Percentiles rank a stretch among this genome's conserved stretches.
Evolutionary conservation across 2,329 filamentous ascomycete species (phyloP).

Genomic region (Talaromyces amestolkiae): DNA sequence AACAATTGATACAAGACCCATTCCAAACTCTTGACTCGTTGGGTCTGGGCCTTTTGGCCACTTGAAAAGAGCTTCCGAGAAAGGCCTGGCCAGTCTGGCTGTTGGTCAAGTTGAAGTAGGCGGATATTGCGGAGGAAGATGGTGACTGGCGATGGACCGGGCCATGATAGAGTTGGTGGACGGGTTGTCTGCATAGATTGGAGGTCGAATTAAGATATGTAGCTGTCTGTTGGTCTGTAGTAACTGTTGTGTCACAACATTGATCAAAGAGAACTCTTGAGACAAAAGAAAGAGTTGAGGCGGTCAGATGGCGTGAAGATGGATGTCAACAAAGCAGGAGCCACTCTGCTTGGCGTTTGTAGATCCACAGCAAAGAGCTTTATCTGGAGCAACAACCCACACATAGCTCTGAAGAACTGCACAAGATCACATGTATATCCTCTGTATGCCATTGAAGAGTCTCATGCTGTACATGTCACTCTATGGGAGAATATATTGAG

Average conservation of each 20-base stretch:
- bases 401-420: neutral
- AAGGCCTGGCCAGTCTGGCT: slow-evolving; percentile 77
- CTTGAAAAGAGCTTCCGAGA: slow-evolving; percentile 68
- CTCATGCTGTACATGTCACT: neutral
- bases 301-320: slow-evolving; percentile 6
- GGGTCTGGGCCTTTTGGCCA: slow-evolving; percentile 71
- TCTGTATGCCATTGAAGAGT: neutral
- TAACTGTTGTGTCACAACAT: neutral
- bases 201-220: neutral
- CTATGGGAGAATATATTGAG: neutral
- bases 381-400: neutral
- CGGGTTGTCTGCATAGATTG: slow-evolving; percentile 34
- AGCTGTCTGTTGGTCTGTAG: neutral
- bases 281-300: neutral
- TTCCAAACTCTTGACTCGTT: slow-evolving; percentile 77
- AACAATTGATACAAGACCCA: slow-evolving; percentile 91
- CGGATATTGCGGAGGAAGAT: slow-evolving; percentile 81
- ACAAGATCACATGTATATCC: neutral
- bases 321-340: slow-evolving; percentile 16
- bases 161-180: slow-evolving; percentile 32
- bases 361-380: neutral
- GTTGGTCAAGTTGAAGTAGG: slow-evolving; percentile 74
- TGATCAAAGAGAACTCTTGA: neutral
- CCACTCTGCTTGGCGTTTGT: neutral
- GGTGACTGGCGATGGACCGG: slow-evolving; percentile 53